Evolutionary conservation across 2,329 filamentous ascomycete genomes (phyloP).

Genomic region (Paecilomyces niveus): DNA sequence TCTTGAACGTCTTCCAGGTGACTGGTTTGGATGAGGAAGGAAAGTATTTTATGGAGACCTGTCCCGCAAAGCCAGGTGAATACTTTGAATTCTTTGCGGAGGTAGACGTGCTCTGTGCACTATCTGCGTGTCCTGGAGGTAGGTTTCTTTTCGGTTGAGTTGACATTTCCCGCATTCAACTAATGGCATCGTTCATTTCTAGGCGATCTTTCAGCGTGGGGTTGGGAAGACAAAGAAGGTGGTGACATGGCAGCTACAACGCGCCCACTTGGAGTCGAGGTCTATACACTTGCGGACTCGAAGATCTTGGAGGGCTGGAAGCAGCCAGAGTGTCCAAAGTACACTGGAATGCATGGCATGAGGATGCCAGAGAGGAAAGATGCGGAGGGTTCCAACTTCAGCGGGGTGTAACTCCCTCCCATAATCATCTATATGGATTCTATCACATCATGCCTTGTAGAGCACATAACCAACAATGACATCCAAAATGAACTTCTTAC

Average conservation of each 20-base stretch:
- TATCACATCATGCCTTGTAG: not conserved
- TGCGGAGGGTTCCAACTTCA: conserved; percentile 10
- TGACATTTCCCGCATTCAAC: not conserved
- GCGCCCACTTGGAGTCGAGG: conserved; percentile 67
- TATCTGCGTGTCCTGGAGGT: conserved; percentile 67
- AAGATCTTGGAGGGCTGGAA: conserved; percentile 56
- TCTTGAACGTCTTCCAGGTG: conserved; percentile 80
- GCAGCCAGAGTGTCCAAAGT: conserved; percentile 52
- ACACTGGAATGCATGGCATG: conserved; percentile 62
- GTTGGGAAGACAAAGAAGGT: conserved; percentile 56
- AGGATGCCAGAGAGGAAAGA: conserved; percentile 35
- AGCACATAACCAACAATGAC: not conserved
- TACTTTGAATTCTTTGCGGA: conserved; percentile 75
- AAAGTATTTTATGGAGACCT: conserved; percentile 64
- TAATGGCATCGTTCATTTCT: conserved; percentile 9
- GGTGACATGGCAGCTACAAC: conserved; percentile 58
- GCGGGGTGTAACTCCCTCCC: not conserved
- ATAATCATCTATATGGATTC: no score
- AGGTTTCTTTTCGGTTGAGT: conserved; percentile 5
- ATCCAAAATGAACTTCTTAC: no score
- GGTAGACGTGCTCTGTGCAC: conserved; percentile 61
- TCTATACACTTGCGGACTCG: conserved; percentile 56
- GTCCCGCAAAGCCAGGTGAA: conserved; percentile 39
- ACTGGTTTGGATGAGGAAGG: conserved; percentile 67
- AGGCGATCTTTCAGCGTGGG: conserved; percentile 72